Base-by-base conservation (phyloP, 768 basidiomycete genomes). In the Russula sp. region DNA sequence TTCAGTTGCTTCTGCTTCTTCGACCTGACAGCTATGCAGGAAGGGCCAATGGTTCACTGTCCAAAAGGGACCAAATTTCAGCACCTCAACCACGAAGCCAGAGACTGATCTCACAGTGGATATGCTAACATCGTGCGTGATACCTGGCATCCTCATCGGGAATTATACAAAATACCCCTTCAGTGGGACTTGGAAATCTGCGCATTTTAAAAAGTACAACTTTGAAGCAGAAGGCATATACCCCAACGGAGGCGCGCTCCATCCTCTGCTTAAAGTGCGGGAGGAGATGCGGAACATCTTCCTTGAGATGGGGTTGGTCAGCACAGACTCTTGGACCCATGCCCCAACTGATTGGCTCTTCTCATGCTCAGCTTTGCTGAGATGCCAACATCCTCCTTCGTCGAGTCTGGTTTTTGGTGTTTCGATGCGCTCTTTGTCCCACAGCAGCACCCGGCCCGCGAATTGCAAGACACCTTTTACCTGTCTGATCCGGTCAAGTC, bases 391-490 rank as follows among this genome's bases (percentile, higher is more conserved):
- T 85, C 86, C 55, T 86, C 87, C 59, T 99, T 93, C 73, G 94
- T 99, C 60, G 97, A 99, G 76, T 96, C 94, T 22, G 91, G 90
- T 40, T 99, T 98, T 82, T 99, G 97, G 97, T 97, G 94, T 73
- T 98, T 99, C 76, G 97, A 99, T 74, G 86, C 95, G 1, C 81
- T 99, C 67, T 99, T 96, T 74, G 97, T 99, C 0, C 97, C 97
- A 0, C 97, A 99, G 71, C 96, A 98, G 73, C 97, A 99, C 77
- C 97, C 97, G 7, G 97, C 97, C 13, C 86, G 97, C 70, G 97
- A 99, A 67, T 72, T 98, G 53, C 97, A 99, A 75, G 97, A 99
- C 71, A 99, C 97, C 6, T 99, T 99, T 82, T 99, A 98, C 75
- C 80, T 98, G 34, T 97, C 96, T 59, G 94, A 98, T 75, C 97